Evolutionary conservation across 345 rosid species (phyloP), one percentile per base, ranked within the genome.

Genomic region (Eucalyptus paniculata): DNA sequence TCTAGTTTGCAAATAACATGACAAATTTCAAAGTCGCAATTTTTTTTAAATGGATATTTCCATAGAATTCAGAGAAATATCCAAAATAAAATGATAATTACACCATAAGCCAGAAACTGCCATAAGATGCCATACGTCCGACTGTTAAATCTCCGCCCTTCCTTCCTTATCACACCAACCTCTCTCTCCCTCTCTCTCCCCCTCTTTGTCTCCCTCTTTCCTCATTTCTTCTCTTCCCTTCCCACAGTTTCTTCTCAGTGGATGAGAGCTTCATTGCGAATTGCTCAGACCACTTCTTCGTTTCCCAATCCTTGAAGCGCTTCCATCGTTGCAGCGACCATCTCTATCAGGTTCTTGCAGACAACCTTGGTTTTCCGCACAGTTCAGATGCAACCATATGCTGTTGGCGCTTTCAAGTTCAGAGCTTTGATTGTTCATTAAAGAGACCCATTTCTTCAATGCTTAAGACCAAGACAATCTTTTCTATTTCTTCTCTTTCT

Each of bases 121-220:
- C 96, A 96, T 91, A 93, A 92, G 92, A 92, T 50, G 94, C 93
- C 96, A 94, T 90, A 44, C 88, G 88, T 92, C 95, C 91, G 94
- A 93, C 96, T 62, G 93, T 92, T 95, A 92, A 98, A 96, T 97
- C 98, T 96, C 98, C 96, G 95, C 99, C 99, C 98, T 96, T 96
- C 97, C 98, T 97, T 94, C 96, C 99, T 97, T 97, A 96, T 97
- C 99, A 92, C 91, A 91, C 96, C 87, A 93, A 23, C 50, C 32
- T 54, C 87, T 80, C 88, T 34, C 17, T 88, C 88, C 14, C 37
- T 32, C 89, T 92, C 87, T 50, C 42, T 77, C 89, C 32, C 87
- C 26, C 51, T 45, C 87, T 92, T 92, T 86, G 87, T 56, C 81
- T 56, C 14, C 30, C 72, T 92, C 92, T 86, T 87, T 56, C 81